Conservation (phyloP, 23 red algal genomes). For the Gracilaria caudata region DNA sequence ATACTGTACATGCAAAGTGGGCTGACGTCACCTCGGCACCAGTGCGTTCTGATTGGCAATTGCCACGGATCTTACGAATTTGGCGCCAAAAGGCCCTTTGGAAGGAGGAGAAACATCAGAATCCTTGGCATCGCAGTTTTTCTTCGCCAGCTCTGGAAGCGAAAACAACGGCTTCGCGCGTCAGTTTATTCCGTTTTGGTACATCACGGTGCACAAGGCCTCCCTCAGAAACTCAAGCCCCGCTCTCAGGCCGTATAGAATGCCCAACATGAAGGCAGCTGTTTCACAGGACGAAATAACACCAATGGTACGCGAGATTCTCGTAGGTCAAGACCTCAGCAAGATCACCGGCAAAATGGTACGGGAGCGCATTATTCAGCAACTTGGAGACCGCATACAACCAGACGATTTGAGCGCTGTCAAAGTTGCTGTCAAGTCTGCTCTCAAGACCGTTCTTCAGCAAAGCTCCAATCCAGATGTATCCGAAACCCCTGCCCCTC, state of each 20-base stretch:
- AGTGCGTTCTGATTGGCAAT: background rate
- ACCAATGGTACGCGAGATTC: conserved; percentile 41
- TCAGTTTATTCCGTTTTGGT: no score
- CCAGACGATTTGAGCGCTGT: background rate
- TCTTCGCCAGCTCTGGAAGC: background rate
- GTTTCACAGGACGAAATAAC: conserved; percentile 43
- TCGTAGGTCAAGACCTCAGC: conserved; percentile 58
- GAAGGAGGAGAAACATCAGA: no score
- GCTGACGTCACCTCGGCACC: background rate
- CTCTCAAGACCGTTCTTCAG: conserved; percentile 25
- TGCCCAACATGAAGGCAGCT: background rate
- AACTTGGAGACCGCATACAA: conserved; percentile 26
- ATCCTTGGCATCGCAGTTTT: background rate
- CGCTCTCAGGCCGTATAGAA: background rate
- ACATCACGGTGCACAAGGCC: no score
- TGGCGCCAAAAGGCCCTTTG: background rate
- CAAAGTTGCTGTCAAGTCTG: conserved; percentile 13
- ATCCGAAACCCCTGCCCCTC: background rate
- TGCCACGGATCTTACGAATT: background rate
- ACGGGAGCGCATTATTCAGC: conserved; percentile 30
- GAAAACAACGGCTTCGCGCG: no score
- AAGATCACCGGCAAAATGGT: conserved; percentile 58
- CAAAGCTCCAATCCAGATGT: background rate
- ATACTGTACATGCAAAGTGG: no score
- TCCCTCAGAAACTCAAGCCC: background rate